These are phyloP conservation scores for Trametes punicea DNA, from an alignment of 768 basidiomycete species.

Conservation along the genomic window DNA sequence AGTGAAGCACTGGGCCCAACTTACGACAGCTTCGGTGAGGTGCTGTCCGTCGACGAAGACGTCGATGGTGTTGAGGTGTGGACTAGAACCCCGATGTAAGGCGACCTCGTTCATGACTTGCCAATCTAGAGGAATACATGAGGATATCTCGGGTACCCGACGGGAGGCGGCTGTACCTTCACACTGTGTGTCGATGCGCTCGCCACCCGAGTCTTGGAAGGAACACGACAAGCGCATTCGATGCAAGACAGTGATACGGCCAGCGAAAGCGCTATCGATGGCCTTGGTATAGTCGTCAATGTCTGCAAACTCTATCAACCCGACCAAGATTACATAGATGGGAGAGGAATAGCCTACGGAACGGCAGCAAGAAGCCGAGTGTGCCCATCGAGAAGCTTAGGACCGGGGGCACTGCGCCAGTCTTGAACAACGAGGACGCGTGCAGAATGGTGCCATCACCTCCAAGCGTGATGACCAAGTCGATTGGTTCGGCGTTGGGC, in stretches of 20 bases:
- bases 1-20: conserved; percentile 30
- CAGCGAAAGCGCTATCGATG: conserved; percentile 72
- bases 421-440: conserved; percentile 85
- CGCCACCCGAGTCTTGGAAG: conserved; percentile 61
- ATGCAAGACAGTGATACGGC: conserved; percentile 78
- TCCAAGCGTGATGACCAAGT: conserved; percentile 86
- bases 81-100: conserved; percentile 86
- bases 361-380: conserved; percentile 89
- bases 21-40: conserved; percentile 90
- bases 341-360: conserved; percentile 59
- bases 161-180: conserved; percentile 45
- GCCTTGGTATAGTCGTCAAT: conserved; percentile 85
- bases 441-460: conserved; percentile 96
- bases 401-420: conserved; percentile 89
- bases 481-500: conserved; percentile 59
- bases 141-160: background rate
- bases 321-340: background rate
- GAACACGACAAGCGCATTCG: conserved; percentile 88
- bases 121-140: conserved; percentile 56
- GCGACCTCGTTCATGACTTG: conserved; percentile 98
- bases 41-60: conserved; percentile 93
- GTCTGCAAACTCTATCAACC: conserved; percentile 44
- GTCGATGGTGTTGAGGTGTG: conserved; percentile 91
- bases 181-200: conserved; percentile 51
- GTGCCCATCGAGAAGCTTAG: conserved; percentile 92